These are phyloP conservation scores for Hippophae rhamnoides DNA, from an alignment of 306 rosid species.

Conservation along the genomic window DNA sequence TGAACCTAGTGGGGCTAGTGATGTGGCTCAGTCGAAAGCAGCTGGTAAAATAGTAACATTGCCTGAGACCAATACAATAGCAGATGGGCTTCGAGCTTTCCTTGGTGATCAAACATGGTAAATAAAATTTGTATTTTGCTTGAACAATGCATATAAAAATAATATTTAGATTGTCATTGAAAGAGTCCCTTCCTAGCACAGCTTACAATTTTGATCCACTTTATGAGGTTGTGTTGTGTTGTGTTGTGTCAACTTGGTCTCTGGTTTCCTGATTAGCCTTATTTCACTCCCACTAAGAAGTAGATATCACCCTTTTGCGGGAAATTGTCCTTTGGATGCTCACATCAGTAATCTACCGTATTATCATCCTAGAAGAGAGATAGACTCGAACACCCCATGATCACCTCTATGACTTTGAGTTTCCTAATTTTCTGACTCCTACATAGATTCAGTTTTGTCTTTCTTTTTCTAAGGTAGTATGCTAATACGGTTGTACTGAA, in stretches of 20 bases:
- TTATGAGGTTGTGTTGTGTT: neutral
- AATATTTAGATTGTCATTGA: neutral
- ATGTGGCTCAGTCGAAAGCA: slow-evolving; percentile 81
- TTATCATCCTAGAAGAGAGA: too few species aligned
- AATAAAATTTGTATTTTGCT: slow-evolving; percentile 7
- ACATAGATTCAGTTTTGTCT: neutral
- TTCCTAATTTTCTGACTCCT: too few species aligned
- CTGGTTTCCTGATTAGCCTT: too few species aligned
- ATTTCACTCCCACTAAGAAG: too few species aligned
- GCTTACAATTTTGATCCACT: neutral
- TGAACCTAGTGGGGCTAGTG: slow-evolving; percentile 84
- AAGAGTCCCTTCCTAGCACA: neutral
- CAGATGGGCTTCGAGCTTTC: slow-evolving; percentile 81
- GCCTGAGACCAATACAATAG: slow-evolving; percentile 69
- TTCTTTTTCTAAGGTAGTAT: too few species aligned
- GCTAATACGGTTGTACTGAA: too few species aligned
- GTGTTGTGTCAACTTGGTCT: too few species aligned
- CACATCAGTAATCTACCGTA: too few species aligned
- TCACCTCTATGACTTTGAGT: too few species aligned
- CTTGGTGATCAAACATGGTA: slow-evolving; percentile 86
- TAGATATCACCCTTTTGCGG: too few species aligned
- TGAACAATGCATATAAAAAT: slow-evolving; percentile 15
- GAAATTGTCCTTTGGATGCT: too few species aligned
- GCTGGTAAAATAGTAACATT: slow-evolving; percentile 67
- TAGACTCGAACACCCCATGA: too few species aligned